Conservation (phyloP, 164 flowering plant species). For the Saururus chinensis region DNA sequence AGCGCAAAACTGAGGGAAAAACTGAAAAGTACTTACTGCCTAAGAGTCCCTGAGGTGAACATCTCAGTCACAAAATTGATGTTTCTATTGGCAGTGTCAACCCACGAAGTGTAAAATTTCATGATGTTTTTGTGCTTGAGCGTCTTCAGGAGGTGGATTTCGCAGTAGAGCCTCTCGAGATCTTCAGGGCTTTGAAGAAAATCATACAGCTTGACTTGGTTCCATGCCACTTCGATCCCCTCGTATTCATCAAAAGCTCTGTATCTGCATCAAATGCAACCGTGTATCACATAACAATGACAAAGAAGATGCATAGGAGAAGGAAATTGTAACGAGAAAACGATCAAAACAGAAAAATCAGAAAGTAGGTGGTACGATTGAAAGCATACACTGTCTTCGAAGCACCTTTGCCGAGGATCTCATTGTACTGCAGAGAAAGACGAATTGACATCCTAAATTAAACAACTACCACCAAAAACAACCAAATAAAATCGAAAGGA, state of each 20-base stretch:
- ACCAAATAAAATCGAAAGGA: no score
- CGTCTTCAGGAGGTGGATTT: conserved; percentile 92
- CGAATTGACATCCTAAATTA: background rate
- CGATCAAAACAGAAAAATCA: background rate
- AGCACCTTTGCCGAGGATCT: conserved; percentile 89
- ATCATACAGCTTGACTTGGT: conserved; percentile 86
- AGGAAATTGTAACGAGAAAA: no score
- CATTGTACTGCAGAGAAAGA: conserved; percentile 53
- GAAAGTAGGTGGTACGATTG: background rate
- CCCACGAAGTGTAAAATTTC: conserved; percentile 97
- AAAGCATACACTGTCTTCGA: conserved; percentile 84
- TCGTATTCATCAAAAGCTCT: conserved; percentile 91
- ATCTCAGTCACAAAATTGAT: conserved; percentile 93
- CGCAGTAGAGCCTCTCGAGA: conserved; percentile 81
- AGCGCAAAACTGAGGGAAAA: background rate
- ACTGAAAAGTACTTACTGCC: conserved; percentile 41
- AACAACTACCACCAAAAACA: background rate
- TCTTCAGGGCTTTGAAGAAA: conserved; percentile 69
- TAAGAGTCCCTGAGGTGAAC: conserved; percentile 95
- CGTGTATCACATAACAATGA: background rate
- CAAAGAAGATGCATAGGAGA: no score
- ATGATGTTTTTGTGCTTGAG: conserved; percentile 81
- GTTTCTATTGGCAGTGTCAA: conserved; percentile 68
- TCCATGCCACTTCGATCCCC: conserved; percentile 98
- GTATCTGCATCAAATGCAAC: conserved; percentile 39